phyloP scores from a whole-genome alignment of 1,139 yeast species.

The Hemisphaericaspora lyxosophila region DNA sequence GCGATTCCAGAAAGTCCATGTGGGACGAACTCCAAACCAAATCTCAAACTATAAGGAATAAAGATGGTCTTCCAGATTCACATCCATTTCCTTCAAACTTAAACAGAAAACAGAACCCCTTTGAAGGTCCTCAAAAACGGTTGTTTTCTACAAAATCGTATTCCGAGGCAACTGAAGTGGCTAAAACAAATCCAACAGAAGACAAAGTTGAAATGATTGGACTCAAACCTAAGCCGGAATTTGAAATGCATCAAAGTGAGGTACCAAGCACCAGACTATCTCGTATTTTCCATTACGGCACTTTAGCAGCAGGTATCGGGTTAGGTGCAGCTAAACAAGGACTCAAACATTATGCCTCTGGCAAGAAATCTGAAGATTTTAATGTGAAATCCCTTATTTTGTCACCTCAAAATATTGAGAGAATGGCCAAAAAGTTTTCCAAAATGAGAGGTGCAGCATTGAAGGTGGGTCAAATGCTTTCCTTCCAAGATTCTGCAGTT shows the following conservation, averaged over 20 bases:
- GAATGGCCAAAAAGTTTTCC: slow-evolving; percentile 82
- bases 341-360: slow-evolving; percentile 61
- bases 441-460: slow-evolving; percentile 98
- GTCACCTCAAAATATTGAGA: slow-evolving; percentile 80
- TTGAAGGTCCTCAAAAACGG: slow-evolving; percentile 13
- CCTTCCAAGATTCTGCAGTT: slow-evolving; percentile 86
- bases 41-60: slow-evolving; percentile 22
- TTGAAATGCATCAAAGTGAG: slow-evolving; percentile 59
- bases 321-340: slow-evolving; percentile 82
- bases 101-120: slow-evolving; percentile 7
- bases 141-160: slow-evolving; percentile 15
- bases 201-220: slow-evolving; percentile 27
- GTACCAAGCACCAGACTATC: slow-evolving; percentile 88
- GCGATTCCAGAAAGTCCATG: slow-evolving; percentile 22
- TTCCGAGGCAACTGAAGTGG: slow-evolving; percentile 10
- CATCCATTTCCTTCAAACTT: slow-evolving; percentile 5
- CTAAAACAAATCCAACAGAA: slow-evolving; percentile 7
- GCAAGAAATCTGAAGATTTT: slow-evolving; percentile 33
- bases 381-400: slow-evolving; percentile 63
- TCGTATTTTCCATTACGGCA: slow-evolving; percentile 88
- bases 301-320: slow-evolving; percentile 90
- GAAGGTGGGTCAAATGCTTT: slow-evolving; percentile 91
- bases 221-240: slow-evolving; percentile 34
- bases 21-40: slow-evolving; percentile 29
- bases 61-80: not conserved